Evolutionary conservation across 495 filamentous ascomycete species (phyloP).

Genomic region (Geoglossum glabrum): DNA sequence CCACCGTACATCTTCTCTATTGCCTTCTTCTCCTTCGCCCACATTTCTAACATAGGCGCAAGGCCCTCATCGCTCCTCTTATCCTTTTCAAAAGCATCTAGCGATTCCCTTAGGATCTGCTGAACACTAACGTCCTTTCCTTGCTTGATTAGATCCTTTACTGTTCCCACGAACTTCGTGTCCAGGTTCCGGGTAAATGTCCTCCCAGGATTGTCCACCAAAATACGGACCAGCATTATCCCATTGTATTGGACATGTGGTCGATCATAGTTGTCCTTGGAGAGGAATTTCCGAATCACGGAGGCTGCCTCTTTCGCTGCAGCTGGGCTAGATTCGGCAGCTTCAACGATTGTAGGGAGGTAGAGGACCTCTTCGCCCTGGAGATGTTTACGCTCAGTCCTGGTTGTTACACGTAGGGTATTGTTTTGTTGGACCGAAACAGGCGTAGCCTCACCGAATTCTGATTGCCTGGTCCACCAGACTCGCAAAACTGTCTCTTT

Average conservation of each 20-base stretch:
- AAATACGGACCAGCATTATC: slow-evolving; percentile 86
- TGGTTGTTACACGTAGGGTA: no score
- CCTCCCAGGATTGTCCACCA: slow-evolving; percentile 75
- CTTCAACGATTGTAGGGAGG: slow-evolving; percentile 87
- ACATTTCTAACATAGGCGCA: slow-evolving; percentile 49
- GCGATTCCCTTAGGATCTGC: slow-evolving; percentile 68
- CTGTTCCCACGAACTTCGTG: slow-evolving; percentile 49
- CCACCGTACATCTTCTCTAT: slow-evolving; percentile 19
- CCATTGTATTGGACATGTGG: slow-evolving; percentile 80
- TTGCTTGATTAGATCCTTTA: slow-evolving; percentile 56
- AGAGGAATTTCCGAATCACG: slow-evolving; percentile 63
- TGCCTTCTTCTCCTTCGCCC: slow-evolving; percentile 67
- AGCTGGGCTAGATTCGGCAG: slow-evolving; percentile 72
- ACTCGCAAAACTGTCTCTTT: slow-evolving; percentile 60
- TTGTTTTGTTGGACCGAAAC: not conserved
- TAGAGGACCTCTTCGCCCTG: slow-evolving; percentile 77
- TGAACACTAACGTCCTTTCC: slow-evolving; percentile 56
- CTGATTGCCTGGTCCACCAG: slow-evolving; percentile 38
- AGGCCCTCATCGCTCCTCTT: slow-evolving; percentile 60
- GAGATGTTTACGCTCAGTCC: not conserved
- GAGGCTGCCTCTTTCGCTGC: slow-evolving; percentile 62
- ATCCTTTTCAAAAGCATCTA: slow-evolving; percentile 48
- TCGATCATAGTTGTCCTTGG: slow-evolving; percentile 37
- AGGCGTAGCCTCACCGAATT: slow-evolving; percentile 23
- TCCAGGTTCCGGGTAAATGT: slow-evolving; percentile 80